A percentile compares a stretch with the other conserved stretches of the same genome.
Conservation (phyloP, 2,329 filamentous ascomycete genomes). For the Xylaria sp. region DNA sequence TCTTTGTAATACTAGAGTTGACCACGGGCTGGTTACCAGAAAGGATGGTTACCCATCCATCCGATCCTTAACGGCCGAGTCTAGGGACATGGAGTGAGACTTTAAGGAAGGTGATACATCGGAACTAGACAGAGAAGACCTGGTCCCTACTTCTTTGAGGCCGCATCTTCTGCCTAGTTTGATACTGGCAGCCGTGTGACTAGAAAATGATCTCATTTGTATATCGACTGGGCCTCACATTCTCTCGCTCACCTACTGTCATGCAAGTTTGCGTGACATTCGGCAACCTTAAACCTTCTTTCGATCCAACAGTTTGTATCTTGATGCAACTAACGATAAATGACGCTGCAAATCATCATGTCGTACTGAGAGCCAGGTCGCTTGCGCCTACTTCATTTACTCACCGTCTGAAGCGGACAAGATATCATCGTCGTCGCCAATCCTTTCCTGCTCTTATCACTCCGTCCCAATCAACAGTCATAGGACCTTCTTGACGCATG, state of each 20-base stretch:
- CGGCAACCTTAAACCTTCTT: constrained; percentile 72
- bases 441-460: not conserved
- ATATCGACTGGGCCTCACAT: constrained; percentile 58
- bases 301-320: constrained; percentile 68
- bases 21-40: constrained; percentile 48
- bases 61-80: constrained; percentile 54
- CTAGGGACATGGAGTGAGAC: constrained; percentile 51
- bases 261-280: constrained; percentile 67
- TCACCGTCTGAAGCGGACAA: not conserved
- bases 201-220: constrained; percentile 26
- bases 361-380: constrained; percentile 54
- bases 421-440: not conserved
- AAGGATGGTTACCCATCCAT: constrained; percentile 48
- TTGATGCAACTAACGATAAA: constrained; percentile 68
- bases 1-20: constrained; percentile 32
- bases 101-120: constrained; percentile 53
- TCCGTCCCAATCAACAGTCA: not conserved
- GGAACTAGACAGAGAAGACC: not conserved
- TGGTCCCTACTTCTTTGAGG: not conserved
- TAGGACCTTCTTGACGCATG: not conserved
- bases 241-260: constrained; percentile 70
- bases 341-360: constrained; percentile 55
- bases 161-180: constrained; percentile 68
- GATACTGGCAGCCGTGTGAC: constrained; percentile 60
- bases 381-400: not conserved